These are phyloP conservation scores for Gossypium arboreum DNA, from an alignment of 345 rosid species.

Conservation along the genomic window DNA sequence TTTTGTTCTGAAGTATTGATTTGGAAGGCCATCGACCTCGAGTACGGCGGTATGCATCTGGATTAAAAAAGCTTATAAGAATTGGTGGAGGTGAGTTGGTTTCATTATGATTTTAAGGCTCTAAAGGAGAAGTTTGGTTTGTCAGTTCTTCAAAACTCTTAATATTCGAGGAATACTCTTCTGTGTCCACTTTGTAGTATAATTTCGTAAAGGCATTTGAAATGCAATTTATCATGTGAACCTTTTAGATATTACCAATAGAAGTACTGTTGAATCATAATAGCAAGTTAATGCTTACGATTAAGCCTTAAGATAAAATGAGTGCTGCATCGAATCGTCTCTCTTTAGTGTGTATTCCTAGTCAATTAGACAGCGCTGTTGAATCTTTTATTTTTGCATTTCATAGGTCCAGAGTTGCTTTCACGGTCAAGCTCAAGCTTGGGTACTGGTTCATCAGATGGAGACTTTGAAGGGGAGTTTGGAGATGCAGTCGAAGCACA, in stretches of 20 bases:
- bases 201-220: neutral
- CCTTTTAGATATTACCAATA: constrained; percentile 1
- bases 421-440: constrained; percentile 64
- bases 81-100: constrained; percentile 74
- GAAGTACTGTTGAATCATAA: neutral
- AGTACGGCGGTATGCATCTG: constrained; percentile 83
- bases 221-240: neutral
- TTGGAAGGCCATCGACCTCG: constrained; percentile 85
- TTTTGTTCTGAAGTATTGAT: constrained; percentile 53
- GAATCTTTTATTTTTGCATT: constrained; percentile 13
- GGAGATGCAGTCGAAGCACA: constrained; percentile 91
- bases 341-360: neutral
- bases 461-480: constrained; percentile 53
- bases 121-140: neutral
- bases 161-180: neutral
- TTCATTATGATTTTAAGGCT: neutral
- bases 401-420: constrained; percentile 83
- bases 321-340: neutral
- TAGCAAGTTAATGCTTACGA: neutral
- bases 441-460: constrained; percentile 35
- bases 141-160: neutral
- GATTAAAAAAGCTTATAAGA: constrained; percentile 69
- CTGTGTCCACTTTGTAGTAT: neutral
- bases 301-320: neutral
- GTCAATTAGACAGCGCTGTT: neutral